These are phyloP conservation scores for Pseudozyma pruni DNA, from an alignment of 1,284 basidiomycete genomes.

Conservation along the genomic window DNA sequence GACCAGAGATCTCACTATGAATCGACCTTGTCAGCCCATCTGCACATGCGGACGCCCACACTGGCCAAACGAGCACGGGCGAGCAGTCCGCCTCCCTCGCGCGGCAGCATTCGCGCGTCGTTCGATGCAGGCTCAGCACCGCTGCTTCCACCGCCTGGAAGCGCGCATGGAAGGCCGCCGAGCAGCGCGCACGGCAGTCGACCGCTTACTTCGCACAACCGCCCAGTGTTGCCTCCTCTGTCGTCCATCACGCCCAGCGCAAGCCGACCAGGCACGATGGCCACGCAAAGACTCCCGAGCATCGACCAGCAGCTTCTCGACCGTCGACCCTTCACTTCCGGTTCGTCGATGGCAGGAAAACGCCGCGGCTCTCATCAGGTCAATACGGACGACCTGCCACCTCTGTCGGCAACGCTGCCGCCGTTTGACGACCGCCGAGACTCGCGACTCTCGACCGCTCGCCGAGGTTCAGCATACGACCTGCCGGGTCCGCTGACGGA, in stretches of 20 bases:
- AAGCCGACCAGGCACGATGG: constrained; percentile 28
- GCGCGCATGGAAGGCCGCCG: constrained; percentile 47
- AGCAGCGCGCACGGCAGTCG: constrained; percentile 39
- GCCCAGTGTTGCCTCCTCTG: constrained; percentile 56
- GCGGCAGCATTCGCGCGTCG: constrained; percentile 36
- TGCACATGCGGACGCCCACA: constrained; percentile 55
- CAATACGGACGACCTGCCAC: constrained; percentile 22
- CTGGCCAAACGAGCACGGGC: constrained; percentile 38
- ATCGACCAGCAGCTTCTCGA: constrained; percentile 51
- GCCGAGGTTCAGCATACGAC: constrained; percentile 31
- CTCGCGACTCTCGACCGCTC: constrained; percentile 15
- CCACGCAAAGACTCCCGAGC: constrained; percentile 41
- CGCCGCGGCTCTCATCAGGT: constrained; percentile 18
- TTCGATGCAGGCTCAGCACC: constrained; percentile 33
- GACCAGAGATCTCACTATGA: constrained; percentile 46
- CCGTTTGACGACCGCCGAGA: constrained; percentile 32
- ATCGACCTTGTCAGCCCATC: constrained; percentile 52
- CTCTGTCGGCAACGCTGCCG: constrained; percentile 30
- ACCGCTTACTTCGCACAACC: constrained; percentile 45
- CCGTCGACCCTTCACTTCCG: constrained; percentile 40
- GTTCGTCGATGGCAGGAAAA: constrained; percentile 22
- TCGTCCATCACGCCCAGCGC: constrained; percentile 44
- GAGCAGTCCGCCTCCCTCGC: constrained; percentile 41
- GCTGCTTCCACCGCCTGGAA: constrained; percentile 41
- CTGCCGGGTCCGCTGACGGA: constrained; percentile 5